phyloP scores from a whole-genome alignment of 805 yeast species.

The Schwanniomyces sp. region DNA sequence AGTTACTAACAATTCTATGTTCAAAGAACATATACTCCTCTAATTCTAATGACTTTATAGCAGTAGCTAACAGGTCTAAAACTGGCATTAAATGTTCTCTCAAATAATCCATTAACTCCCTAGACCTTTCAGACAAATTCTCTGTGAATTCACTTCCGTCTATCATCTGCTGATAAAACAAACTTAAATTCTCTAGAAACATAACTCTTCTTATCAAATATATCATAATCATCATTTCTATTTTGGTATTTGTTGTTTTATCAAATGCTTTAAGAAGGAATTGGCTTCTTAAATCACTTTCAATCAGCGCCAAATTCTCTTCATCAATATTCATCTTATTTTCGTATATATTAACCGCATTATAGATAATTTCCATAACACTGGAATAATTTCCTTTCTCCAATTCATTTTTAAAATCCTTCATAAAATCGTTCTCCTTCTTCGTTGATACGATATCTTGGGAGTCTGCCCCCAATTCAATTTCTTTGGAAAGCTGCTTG shows the following conservation, averaged over 20 bases:
- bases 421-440: slow-evolving; percentile 6
- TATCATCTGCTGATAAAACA: slow-evolving; percentile 7
- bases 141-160: neutral
- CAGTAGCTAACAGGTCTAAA: slow-evolving; percentile 15
- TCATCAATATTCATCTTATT: slow-evolving; percentile 6
- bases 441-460: neutral
- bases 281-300: neutral
- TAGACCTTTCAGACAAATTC: neutral
- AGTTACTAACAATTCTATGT: slow-evolving; percentile 8
- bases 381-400: slow-evolving; percentile 12
- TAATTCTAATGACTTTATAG: neutral
- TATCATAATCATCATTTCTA: slow-evolving; percentile 10
- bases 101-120: slow-evolving; percentile 18
- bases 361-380: slow-evolving; percentile 13
- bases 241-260: neutral
- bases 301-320: neutral
- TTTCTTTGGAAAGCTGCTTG: slow-evolving; percentile 13
- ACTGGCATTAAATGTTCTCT: slow-evolving; percentile 26
- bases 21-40: slow-evolving; percentile 3
- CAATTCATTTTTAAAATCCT: slow-evolving; percentile 17
- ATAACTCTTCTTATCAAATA: slow-evolving; percentile 24
- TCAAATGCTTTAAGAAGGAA: neutral
- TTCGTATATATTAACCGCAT: slow-evolving; percentile 3
- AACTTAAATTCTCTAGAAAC: slow-evolving; percentile 18
- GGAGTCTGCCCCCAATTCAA: slow-evolving; percentile 3